phyloP scores from a whole-genome alignment of 73 alveolate genomes.

The Vitrella brassicaformis region DNA sequence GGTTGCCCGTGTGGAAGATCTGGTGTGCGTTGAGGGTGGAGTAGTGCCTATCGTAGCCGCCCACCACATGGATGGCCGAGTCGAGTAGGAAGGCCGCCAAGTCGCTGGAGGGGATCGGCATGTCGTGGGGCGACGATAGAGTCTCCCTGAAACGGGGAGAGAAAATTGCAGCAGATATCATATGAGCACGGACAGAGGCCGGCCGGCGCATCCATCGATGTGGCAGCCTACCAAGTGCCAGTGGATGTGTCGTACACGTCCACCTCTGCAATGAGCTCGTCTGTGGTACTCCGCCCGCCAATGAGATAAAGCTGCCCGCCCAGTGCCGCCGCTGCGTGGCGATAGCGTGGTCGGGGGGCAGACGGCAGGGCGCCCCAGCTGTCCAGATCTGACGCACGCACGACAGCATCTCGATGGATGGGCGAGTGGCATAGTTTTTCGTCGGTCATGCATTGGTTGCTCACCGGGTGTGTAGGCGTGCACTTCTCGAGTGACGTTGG shows the following conservation, averaged over 20 bases:
- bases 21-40: no score
- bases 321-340: slow-evolving; percentile 26
- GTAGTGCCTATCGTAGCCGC: slow-evolving; percentile 4
- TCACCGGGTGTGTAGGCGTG: background rate
- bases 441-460: background rate
- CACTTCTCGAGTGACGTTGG: background rate
- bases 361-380: background rate
- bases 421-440: background rate
- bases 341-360: slow-evolving; percentile 18
- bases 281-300: slow-evolving; percentile 4
- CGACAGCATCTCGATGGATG: background rate
- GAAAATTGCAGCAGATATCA: no score
- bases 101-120: slow-evolving; percentile 9
- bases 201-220: no score
- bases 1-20: background rate
- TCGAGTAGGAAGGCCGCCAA: slow-evolving; percentile 5
- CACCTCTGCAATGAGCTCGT: slow-evolving; percentile 4
- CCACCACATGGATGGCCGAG: background rate
- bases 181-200: no score
- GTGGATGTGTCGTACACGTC: slow-evolving; percentile 11
- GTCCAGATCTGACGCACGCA: background rate
- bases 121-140: background rate
- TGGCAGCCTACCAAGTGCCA: background rate
- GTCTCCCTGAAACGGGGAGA: no score
- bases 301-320: slow-evolving; percentile 11